A percentile compares a stretch with the other conserved stretches of the same genome.
Conservation (phyloP, 345 rosid species). For the Microcos paniculata region DNA sequence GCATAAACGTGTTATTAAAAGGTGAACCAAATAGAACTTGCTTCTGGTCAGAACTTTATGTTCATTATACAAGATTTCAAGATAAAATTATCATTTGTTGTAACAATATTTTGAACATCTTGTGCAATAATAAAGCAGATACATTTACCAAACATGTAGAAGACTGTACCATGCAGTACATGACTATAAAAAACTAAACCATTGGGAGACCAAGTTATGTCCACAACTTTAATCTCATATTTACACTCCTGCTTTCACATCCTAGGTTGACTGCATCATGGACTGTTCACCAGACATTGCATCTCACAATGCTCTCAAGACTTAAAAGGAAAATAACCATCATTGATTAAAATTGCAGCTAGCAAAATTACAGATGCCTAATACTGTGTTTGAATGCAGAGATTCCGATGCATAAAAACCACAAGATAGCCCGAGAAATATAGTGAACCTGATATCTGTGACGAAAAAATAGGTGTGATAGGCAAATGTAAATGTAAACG, state of each 20-base stretch:
- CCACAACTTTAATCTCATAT: background rate
- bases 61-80: background rate
- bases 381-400: background rate
- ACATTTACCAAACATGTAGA: background rate
- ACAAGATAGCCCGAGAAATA: background rate
- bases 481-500: constrained; percentile 80
- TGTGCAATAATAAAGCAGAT: background rate
- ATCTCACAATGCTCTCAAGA: background rate
- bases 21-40: background rate
- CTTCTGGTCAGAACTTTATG: background rate
- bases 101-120: background rate
- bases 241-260: background rate
- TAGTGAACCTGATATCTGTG: constrained; percentile 76
- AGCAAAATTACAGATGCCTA: background rate
- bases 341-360: background rate
- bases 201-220: background rate
- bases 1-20: background rate
- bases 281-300: background rate
- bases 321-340: background rate
- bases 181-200: background rate
- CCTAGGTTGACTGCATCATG: background rate
- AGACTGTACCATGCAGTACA: constrained; percentile 1
- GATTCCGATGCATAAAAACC: background rate
- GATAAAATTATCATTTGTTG: background rate
- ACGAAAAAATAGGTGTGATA: constrained; percentile 81